Evolutionary conservation across 371 early-diverging fungal species (phyloP), one percentile per base, ranked within the genome.

Genomic region (Blakeslea trispora): DNA sequence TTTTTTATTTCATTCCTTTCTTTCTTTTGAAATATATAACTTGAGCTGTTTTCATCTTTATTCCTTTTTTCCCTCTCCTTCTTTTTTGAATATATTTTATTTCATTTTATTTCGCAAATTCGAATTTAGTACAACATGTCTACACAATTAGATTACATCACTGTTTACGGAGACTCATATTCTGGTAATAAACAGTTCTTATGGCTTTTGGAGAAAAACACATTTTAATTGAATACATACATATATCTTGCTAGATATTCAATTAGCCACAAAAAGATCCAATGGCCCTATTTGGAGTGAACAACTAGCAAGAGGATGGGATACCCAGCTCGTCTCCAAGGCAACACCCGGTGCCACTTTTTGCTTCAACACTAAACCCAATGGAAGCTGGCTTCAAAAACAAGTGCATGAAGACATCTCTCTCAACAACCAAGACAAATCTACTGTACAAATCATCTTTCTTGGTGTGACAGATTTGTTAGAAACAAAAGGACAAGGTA

Each of bases 221-320:
- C n/a, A n/a, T n/a, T n/a, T n/a, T n/a, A n/a, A n/a, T n/a, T n/a
- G n/a, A n/a, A n/a, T n/a, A n/a, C n/a, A n/a, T n/a, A n/a, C n/a
- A n/a, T n/a, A n/a, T n/a, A n/a, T n/a, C n/a, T n/a, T n/a, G n/a
- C 11, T 57, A 63, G 59, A 61, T 50, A 19, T 44, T 28, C 44
- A 60, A 14, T 35, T 28, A 28, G 50, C 19, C 31, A 35, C 49
- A 13, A 74, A 60, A 44, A 61, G 64, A 35, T 66, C 72, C 13
- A 74, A 74, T 48, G 74, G 78, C 9, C 74, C 78, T 1, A 18
- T 74, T 23, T 77, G 78, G 78, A 72, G 67, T 46, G 51, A 74
- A 28, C 58, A 56, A 3, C 40, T 77, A 11, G 66, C 75, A 17
- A 21, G 51, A n/a, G 37, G 18, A 34, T 74, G 74, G 78, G 54